Conservation (phyloP, 2,329 filamentous ascomycete genomes). For the Calonectria multiphialidica region DNA sequence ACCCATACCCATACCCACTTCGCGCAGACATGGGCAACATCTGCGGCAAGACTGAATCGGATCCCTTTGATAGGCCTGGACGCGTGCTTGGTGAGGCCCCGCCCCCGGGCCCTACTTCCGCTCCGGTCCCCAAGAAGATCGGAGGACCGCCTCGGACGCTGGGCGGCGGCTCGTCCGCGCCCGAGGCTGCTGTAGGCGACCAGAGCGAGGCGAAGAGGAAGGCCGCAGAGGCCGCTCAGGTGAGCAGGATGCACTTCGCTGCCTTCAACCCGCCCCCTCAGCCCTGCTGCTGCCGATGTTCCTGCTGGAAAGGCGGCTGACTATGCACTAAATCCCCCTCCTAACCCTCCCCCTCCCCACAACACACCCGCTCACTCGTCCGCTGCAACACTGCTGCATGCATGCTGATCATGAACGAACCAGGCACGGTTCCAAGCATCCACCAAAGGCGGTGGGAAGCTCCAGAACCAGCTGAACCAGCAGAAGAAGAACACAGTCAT, state of each 20-base stretch:
- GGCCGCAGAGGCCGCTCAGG: conserved; percentile 88
- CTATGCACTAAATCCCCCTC: neutral
- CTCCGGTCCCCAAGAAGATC: conserved; percentile 64
- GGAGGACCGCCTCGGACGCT: conserved; percentile 73
- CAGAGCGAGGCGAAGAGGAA: conserved; percentile 74
- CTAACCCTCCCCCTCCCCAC: neutral
- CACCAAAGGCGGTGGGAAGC: conserved; percentile 73
- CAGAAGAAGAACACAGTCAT: neutral
- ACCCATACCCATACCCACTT: neutral
- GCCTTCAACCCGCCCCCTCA: neutral
- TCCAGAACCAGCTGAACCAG: conserved; percentile 75
- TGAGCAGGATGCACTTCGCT: conserved; percentile 56
- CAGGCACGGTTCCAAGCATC: conserved; percentile 76
- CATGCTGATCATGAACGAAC: conserved; percentile 17
- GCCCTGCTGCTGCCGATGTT: neutral
- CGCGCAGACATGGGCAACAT: conserved; percentile 80
- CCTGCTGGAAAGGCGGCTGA: neutral
- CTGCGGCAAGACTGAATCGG: conserved; percentile 82
- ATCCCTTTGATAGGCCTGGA: conserved; percentile 79
- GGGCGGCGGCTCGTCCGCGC: conserved; percentile 60
- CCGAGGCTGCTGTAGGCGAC: conserved; percentile 41
- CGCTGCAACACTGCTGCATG: neutral
- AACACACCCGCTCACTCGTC: no score
- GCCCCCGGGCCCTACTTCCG: conserved; percentile 60
- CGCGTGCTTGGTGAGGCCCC: conserved; percentile 73